Percentiles rank a stretch among this genome's conserved stretches.
Evolutionary conservation across 1,284 basidiomycete genomes (phyloP).

Genomic region (Rhodotorula sp.): DNA sequence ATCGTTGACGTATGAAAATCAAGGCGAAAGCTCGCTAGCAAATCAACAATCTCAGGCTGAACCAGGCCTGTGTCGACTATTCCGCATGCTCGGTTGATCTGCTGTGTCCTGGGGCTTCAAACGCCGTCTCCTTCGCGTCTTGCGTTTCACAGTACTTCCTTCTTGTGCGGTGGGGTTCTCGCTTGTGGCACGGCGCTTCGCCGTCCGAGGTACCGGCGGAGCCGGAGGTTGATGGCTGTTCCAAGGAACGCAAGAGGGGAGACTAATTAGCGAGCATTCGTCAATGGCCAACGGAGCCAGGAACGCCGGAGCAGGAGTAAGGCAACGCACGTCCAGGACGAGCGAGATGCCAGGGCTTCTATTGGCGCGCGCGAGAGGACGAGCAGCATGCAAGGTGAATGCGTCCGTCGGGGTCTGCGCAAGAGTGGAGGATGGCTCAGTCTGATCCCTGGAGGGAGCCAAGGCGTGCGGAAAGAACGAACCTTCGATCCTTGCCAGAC

Average conservation of each 20-base stretch:
- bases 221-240: conserved; percentile 5
- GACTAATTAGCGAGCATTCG: too few relatives aligned
- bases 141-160: neutral
- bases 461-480: neutral
- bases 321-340: conserved; percentile 12
- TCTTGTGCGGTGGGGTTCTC: neutral
- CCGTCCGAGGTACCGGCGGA: neutral
- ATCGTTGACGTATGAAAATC: too few relatives aligned
- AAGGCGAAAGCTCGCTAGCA: too few relatives aligned
- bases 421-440: neutral
- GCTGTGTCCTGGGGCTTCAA: neutral
- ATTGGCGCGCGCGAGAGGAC: conserved; percentile 9
- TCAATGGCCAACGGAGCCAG: too few relatives aligned
- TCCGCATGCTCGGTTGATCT: too few relatives aligned
- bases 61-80: neutral
- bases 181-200: neutral
- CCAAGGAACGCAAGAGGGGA: neutral
- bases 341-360: neutral
- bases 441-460: too few relatives aligned
- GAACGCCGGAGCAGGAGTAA: neutral
- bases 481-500: conserved; percentile 18
- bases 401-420: conserved; percentile 17
- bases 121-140: neutral
- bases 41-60: too few relatives aligned
- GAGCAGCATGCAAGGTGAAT: conserved; percentile 31